Base-by-base conservation (phyloP, 2,329 filamentous ascomycete species). In the Apiospora aurea region DNA sequence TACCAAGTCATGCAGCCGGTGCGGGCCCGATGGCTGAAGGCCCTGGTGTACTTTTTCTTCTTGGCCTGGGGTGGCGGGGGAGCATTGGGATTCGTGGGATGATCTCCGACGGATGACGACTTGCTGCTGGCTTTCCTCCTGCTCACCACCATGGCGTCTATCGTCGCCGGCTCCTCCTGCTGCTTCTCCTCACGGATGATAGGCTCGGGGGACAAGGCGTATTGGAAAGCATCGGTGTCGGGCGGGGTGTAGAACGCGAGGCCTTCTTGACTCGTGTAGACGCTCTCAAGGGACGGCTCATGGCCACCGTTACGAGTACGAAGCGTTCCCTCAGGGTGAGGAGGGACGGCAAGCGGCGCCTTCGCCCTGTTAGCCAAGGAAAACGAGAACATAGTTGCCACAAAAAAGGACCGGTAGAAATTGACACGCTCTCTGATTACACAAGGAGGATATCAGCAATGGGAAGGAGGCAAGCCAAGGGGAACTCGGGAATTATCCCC, bases 1-100 rank as follows among this genome's bases (percentile, higher is more conserved):
- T 41, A 64, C 57, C 57, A 64, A 38, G 57, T 64, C 57, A 64
- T 64, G 57, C 57, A 64, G 34, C 57, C 57, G 34, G 57, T 64
- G 57, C 57, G 34, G 57, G 57, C 18, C 29, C 57, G 57, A 41
- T 64, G 57, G 21, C 29, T 41, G 57, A 64, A 64, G 29, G 57
- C 57, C 18, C 57, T 34, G 10, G 57, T 64, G 57, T 64, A 64
- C 57, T 64, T 64, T 18, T 64, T 64, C 57, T 64, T 64, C 57
- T 61, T 61, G 53, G 57, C 57, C 18, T 64, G 57, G 13, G 57
- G 8, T 41, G 57, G 57, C n/a, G 57, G 34, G 41, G 57, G 57
- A 43, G 41, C 41, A 41, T 34, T n/a, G 18, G 21, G 10, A 41
- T 34, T n/a, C 29, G 34, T 21, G 57, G 34, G 34, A 5, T 41